These are phyloP conservation scores for Paraconiothyrium brasiliense DNA, from an alignment of 2,329 filamentous ascomycete species.

Conservation along the genomic window DNA sequence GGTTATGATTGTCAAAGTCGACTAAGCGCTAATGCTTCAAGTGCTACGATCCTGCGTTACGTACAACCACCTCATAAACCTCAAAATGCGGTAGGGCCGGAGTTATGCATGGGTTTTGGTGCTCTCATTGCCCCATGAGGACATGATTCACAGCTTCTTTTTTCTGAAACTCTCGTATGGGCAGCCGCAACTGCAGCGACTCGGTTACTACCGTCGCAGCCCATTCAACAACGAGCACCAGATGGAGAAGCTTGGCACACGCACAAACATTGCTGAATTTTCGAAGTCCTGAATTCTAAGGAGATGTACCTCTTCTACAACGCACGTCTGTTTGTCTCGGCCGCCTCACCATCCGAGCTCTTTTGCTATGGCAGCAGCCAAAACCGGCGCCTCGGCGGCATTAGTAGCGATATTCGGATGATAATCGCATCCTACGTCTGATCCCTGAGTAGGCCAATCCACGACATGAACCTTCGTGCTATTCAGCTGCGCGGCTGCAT, in stretches of 20 bases:
- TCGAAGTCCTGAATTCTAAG: not conserved
- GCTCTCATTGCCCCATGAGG: not conserved
- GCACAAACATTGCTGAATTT: not conserved
- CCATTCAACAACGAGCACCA: too few species aligned
- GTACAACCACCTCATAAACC: not conserved
- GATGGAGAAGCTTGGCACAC: too few species aligned
- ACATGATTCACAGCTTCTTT: not conserved
- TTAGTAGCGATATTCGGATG: slow-evolving; percentile 55
- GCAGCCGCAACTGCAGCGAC: too few species aligned
- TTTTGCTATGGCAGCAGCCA: slow-evolving; percentile 29
- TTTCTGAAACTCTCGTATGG: too few species aligned
- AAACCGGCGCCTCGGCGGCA: slow-evolving; percentile 37
- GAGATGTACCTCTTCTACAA: not conserved
- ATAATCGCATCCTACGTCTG: slow-evolving; percentile 55
- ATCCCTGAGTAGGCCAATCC: slow-evolving; percentile 54
- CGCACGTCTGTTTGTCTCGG: not conserved
- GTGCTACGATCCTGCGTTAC: not conserved
- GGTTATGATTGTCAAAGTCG: not conserved
- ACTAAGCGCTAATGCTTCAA: not conserved
- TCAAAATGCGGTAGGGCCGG: not conserved
- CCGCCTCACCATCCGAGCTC: slow-evolving; percentile 30
- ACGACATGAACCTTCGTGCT: slow-evolving; percentile 50
- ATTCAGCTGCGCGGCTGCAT: slow-evolving; percentile 43
- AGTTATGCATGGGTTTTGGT: not conserved
- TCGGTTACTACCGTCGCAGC: too few species aligned